These are phyloP conservation scores for Leishmania lainsoni DNA, from an alignment of 208 protist genomes.

Conservation along the genomic window DNA sequence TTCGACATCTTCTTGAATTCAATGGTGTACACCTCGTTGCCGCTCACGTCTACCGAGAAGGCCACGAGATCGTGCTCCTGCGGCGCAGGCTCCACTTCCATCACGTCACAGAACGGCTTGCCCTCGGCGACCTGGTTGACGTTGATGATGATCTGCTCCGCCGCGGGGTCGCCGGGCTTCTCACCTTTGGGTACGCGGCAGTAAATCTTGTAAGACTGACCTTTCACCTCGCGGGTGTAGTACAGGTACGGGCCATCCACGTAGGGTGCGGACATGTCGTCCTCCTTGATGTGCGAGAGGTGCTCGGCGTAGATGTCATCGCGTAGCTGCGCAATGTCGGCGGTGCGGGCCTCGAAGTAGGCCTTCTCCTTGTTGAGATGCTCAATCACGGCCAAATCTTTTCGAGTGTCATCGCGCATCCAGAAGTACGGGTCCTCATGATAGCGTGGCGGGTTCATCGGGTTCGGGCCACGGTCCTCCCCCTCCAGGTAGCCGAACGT, in stretches of 20 bases:
- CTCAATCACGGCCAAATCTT: constrained; percentile 72
- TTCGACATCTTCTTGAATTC: constrained; percentile 44
- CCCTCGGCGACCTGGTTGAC: constrained; percentile 85
- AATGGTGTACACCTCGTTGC: constrained; percentile 88
- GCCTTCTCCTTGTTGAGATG: constrained; percentile 82
- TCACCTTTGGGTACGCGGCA: constrained; percentile 67
- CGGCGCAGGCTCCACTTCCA: constrained; percentile 53
- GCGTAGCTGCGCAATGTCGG: constrained; percentile 54
- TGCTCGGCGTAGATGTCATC: constrained; percentile 84
- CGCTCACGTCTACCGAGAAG: constrained; percentile 86
- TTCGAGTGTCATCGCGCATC: constrained; percentile 81
- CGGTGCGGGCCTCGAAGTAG: constrained; percentile 75
- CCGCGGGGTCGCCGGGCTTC: constrained; percentile 46
- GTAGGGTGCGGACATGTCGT: constrained; percentile 79
- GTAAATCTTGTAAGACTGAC: constrained; percentile 88
- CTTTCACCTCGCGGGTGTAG: constrained; percentile 84
- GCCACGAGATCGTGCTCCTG: constrained; percentile 66
- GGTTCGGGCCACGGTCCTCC: constrained; percentile 81
- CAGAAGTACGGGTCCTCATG: constrained; percentile 85
- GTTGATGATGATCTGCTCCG: constrained; percentile 82
- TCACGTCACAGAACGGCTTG: constrained; percentile 79
- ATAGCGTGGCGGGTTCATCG: constrained; percentile 82
- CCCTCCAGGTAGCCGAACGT: constrained; percentile 82
- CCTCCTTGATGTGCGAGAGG: constrained; percentile 88
- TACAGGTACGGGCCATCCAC: constrained; percentile 69